phyloP scores from a whole-genome alignment of 306 rosid genomes.

The Crotalaria pallida region DNA sequence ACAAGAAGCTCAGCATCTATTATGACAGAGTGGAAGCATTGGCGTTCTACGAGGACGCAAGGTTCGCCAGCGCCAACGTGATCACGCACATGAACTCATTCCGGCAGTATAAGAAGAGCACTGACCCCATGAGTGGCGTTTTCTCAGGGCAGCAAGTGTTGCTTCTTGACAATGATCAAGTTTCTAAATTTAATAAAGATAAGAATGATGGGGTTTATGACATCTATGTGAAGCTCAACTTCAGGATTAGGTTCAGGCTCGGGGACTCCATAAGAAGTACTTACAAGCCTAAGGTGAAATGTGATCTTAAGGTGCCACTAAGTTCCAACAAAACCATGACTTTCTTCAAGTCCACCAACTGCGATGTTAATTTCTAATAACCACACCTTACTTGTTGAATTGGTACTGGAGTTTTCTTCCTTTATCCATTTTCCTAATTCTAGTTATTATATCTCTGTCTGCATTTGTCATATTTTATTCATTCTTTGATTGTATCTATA shows the following conservation, averaged over 20 bases:
- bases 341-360: conserved; percentile 34
- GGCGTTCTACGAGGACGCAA: conserved; percentile 24
- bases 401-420: not conserved
- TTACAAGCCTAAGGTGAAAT: conserved; percentile 46
- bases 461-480: not conserved
- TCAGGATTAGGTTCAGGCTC: conserved; percentile 44
- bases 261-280: conserved; percentile 18
- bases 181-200: conserved; percentile 28
- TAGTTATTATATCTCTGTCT: not conserved
- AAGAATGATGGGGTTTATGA: conserved; percentile 24
- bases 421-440: not conserved
- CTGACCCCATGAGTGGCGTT: conserved; percentile 16
- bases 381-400: not conserved
- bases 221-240: conserved; percentile 50
- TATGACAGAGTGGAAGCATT: conserved; percentile 33
- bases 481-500: not conserved
- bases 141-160: conserved; percentile 35
- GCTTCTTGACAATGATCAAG: not conserved
- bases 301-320: conserved; percentile 46
- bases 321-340: not conserved
- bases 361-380: conserved; percentile 31
- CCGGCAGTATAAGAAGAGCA: conserved; percentile 38
- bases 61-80: conserved; percentile 12
- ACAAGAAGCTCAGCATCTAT: conserved; percentile 37
- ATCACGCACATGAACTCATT: conserved; percentile 33